Conservation (phyloP, 257 asterid species). For the Penstemon newberryi region DNA sequence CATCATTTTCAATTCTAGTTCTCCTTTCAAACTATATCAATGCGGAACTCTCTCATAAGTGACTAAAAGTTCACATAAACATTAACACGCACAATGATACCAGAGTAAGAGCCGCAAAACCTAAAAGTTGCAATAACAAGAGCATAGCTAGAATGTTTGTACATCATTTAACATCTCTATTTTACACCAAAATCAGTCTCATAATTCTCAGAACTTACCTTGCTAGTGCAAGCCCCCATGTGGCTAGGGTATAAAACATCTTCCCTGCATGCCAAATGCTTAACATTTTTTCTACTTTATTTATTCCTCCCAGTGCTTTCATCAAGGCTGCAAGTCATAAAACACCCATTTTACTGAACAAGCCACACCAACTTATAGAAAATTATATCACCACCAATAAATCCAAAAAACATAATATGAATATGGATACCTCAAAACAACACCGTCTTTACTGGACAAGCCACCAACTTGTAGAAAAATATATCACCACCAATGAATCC, state of each 20-base stretch:
- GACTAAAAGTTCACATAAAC: neutral
- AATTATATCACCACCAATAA: neutral
- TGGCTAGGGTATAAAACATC: conserved; percentile 69
- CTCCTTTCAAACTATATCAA: too few relatives aligned
- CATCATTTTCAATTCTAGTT: neutral
- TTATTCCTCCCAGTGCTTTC: conserved; percentile 65
- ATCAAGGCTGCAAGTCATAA: conserved; percentile 57
- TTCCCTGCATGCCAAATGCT: conserved; percentile 85
- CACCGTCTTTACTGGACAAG: neutral
- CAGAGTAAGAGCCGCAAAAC: neutral
- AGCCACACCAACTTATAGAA: neutral
- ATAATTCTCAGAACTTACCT: conserved; percentile 49
- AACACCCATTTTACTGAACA: conserved; percentile 6
- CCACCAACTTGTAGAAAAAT: neutral
- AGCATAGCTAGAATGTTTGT: neutral
- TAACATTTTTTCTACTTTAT: conserved; percentile 73
- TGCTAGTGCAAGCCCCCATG: conserved; percentile 91
- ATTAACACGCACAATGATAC: neutral
- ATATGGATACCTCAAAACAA: neutral
- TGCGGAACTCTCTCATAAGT: neutral
- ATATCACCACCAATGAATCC: neutral
- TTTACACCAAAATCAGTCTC: neutral
- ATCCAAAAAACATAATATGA: neutral
- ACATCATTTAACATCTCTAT: neutral
- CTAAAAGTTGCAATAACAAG: neutral